phyloP scores from a whole-genome alignment of 2,329 filamentous ascomycete genomes.

The Fusarium sp. region DNA sequence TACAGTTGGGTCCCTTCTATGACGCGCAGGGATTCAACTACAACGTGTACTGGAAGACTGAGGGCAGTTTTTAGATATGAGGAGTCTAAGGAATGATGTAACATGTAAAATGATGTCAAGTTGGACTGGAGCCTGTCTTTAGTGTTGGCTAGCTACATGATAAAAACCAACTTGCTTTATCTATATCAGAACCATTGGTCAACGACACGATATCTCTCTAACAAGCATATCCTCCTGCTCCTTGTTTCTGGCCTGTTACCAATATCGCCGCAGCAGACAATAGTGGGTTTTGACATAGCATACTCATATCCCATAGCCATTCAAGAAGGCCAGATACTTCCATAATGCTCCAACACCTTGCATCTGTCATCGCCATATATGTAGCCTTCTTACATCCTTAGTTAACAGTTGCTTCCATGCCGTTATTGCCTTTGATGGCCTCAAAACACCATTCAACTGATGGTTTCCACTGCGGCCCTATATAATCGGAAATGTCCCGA shows the following conservation, averaged over 20 bases:
- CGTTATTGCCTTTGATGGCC: conserved; percentile 8
- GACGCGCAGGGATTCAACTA: conserved; percentile 57
- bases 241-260: no score
- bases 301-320: no score
- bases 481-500: conserved; percentile 4
- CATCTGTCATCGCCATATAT: conserved; percentile 54
- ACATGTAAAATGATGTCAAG: background rate
- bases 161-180: no score
- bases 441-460: conserved; percentile 30
- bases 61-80: conserved; percentile 12
- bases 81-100: background rate
- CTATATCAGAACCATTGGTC: no score
- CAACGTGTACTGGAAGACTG: conserved; percentile 54
- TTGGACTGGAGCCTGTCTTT: background rate
- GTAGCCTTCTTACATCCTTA: background rate
- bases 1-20: conserved; percentile 54
- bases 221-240: no score
- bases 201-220: no score
- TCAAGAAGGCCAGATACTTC: no score
- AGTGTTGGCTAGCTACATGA: no score
- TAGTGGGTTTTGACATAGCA: no score
- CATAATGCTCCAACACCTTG: conserved; percentile 22
- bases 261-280: no score
- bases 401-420: background rate
- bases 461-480: conserved; percentile 15